A percentile compares a stretch with the other conserved stretches of the same genome.
Evolutionary conservation across 2,329 filamentous ascomycete genomes (phyloP).

Genomic region (Epichloe glyceriae): DNA sequence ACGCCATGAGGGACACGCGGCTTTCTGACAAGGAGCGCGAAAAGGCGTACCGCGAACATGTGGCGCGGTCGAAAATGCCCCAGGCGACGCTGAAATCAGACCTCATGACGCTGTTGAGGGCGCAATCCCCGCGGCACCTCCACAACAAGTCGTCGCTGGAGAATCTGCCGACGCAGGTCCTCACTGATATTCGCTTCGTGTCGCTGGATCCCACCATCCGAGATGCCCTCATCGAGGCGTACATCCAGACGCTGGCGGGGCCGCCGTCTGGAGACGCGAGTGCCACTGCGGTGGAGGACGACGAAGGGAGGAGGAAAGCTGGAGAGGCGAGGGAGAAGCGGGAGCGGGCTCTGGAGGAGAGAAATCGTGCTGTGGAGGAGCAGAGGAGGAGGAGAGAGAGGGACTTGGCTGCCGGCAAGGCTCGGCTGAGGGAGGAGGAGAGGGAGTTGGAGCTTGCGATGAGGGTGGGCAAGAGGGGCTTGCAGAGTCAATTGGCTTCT

Average conservation of each 20-base stretch:
- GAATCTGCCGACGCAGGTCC: conserved; percentile 46
- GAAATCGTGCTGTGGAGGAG: conserved; percentile 48
- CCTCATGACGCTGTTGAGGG: conserved; percentile 50
- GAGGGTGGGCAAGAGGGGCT: conserved; percentile 52
- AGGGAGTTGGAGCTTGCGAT: conserved; percentile 55
- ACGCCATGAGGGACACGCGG: conserved; percentile 61
- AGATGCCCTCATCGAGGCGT: conserved; percentile 52
- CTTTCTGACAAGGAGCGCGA: conserved; percentile 67
- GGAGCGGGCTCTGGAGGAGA: conserved; percentile 54
- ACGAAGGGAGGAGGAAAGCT: conserved; percentile 36
- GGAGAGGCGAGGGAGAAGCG: conserved; percentile 41
- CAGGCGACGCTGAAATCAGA: conserved; percentile 56
- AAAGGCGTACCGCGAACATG: conserved; percentile 65
- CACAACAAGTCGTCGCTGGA: conserved; percentile 46
- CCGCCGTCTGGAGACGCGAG: conserved; percentile 31
- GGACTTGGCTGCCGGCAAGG: conserved; percentile 47
- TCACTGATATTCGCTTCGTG: conserved; percentile 57
- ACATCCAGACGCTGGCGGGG: conserved; percentile 49
- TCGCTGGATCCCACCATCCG: conserved; percentile 48
- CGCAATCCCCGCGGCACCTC: conserved; percentile 43
- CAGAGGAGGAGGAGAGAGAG: conserved; percentile 48
- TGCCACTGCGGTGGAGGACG: conserved; percentile 29
- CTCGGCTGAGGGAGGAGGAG: conserved; percentile 51
- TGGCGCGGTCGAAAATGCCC: conserved; percentile 53
- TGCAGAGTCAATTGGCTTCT: conserved; percentile 44